Conservation (phyloP, 2,329 filamentous ascomycete genomes). For the Colletotrichum sp. region DNA sequence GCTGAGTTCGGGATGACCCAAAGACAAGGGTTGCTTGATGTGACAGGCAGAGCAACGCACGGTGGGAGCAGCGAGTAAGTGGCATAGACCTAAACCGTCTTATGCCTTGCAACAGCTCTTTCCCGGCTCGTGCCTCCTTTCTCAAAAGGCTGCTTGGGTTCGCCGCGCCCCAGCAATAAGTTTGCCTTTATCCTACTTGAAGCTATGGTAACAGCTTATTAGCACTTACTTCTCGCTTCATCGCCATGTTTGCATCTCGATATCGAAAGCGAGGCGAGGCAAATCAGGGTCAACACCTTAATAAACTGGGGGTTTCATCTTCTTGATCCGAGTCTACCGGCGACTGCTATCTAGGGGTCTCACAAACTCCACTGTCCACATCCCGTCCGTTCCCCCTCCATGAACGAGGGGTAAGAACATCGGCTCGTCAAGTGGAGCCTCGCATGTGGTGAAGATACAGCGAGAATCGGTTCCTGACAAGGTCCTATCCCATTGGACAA, state of each 20-base stretch:
- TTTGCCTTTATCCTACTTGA: background rate
- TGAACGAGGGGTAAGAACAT: background rate
- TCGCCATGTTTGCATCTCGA: background rate
- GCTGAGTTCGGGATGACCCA: background rate
- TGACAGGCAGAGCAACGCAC: background rate
- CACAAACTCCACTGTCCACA: background rate
- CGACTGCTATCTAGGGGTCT: background rate
- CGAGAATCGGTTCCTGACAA: background rate
- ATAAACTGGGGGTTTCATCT: background rate
- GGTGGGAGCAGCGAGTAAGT: background rate
- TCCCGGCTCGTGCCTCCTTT: background rate
- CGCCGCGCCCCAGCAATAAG: background rate
- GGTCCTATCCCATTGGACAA: background rate
- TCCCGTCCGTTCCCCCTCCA: background rate
- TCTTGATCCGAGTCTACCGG: background rate
- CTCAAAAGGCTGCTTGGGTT: background rate
- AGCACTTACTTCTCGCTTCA: background rate
- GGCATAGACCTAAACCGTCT: background rate
- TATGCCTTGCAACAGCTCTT: background rate
- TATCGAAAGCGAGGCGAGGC: background rate
- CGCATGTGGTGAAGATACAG: background rate
- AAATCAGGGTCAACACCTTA: background rate
- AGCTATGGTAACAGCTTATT: slow-evolving; percentile 18
- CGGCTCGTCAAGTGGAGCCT: background rate
- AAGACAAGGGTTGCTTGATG: slow-evolving; percentile 4